Base-by-base conservation (phyloP, 2,329 filamentous ascomycete genomes). In the Aureobasidium subglaciale region DNA sequence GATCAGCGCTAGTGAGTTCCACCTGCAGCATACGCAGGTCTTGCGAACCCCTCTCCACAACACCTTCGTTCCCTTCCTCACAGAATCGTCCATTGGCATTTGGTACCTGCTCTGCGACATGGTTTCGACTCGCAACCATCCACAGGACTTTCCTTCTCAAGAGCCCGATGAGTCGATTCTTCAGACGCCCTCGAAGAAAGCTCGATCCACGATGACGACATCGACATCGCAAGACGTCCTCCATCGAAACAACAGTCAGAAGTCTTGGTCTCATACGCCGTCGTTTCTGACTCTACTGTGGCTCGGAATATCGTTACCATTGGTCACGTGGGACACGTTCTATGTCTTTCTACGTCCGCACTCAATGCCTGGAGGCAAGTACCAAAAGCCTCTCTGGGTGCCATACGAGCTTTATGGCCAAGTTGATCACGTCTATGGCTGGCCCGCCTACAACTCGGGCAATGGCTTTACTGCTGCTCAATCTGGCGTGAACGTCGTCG, bases 381-480 rank as follows among this genome's bases (percentile, higher is more conserved):
- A 86, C 52, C 88, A 95, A 73, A 78, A 73, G 63, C 87, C 87
- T 1, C 64, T 95, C 38, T 96, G 82, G 80, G 74, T 72, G 27
- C 89, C 88, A 0, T 96, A 96, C 72, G 82, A 80, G 65, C 81
- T 95, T 1, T 95, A 96, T 73, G 88, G 86, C 56, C 74, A 78
- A 49, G 76, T 95, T 61, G 90, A 96, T 71, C 77, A 90, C 69
- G 77, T 92, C 29, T 96, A 96, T 73, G 89, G 90, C 37, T 85
- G 80, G 75, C 84, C 85, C 63, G 85, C 86, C 4, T 89, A 80
- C 68, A 73, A 87, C 59, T 76, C 76, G 15, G 70, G 77, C 20
- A 83, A 84, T 66, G 89, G 90, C 32, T 96, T 95, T 71, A 88
- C 87, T 0, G 81, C 78, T 38, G 88, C 89, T 34, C 90, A 95